A percentile compares a stretch with the other conserved stretches of the same genome.
Evolutionary conservation across 2,329 filamentous ascomycete genomes (phyloP).

Genomic region (Fusarium hainanense): DNA sequence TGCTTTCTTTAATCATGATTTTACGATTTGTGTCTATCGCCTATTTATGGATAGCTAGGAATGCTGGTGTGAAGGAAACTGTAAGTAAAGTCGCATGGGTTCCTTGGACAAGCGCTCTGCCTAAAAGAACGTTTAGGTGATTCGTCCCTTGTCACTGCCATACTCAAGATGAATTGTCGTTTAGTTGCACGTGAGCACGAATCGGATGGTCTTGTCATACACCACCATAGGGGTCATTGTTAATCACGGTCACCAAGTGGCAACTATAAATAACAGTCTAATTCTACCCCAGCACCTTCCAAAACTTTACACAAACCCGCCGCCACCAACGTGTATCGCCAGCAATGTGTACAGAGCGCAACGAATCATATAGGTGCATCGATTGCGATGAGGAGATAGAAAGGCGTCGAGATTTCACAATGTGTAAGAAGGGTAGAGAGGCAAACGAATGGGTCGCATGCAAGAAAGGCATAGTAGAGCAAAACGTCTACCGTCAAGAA

Average conservation of each 20-base stretch:
- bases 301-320: too few species aligned
- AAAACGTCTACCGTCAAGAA: rapidly evolving
- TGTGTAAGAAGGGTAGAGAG: background rate
- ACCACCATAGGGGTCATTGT: too few species aligned
- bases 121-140: rapidly evolving
- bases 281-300: rapidly evolving
- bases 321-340: rapidly evolving
- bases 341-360: background rate
- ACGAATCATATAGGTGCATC: background rate
- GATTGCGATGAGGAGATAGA: background rate
- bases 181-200: too few species aligned
- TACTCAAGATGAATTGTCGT: too few species aligned
- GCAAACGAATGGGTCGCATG: constrained; percentile 14
- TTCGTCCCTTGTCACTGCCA: too few species aligned
- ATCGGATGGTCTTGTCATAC: rapidly evolving
- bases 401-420: background rate
- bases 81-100: too few species aligned
- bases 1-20: too few species aligned
- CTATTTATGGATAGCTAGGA: too few species aligned
- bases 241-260: rapidly evolving
- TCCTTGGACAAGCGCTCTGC: too few species aligned
- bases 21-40: too few species aligned
- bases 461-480: background rate
- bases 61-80: too few species aligned
- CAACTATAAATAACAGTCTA: too few species aligned